Evolutionary conservation across 257 asterid genomes (phyloP).

Genomic region (Salvia hispanica): DNA sequence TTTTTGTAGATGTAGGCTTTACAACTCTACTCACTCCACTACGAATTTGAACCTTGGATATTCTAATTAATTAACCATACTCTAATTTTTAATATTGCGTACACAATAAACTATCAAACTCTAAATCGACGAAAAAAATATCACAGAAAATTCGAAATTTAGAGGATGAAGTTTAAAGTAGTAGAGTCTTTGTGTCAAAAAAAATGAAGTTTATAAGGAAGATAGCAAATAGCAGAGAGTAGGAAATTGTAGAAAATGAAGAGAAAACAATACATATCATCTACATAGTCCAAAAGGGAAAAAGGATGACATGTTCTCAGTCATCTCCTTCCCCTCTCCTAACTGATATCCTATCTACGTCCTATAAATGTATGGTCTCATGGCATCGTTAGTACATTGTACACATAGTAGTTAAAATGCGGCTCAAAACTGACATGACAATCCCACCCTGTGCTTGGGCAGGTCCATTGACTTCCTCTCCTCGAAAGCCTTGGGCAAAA

Average conservation of each 20-base stretch:
- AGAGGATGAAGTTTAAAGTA: no score
- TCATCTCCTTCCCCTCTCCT: conserved; percentile 55
- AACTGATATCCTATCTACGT: conserved; percentile 34
- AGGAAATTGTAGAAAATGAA: conserved; percentile 25
- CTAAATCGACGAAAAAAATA: no score
- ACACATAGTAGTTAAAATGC: conserved; percentile 24
- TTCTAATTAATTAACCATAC: no score
- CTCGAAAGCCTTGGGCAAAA: conserved; percentile 68
- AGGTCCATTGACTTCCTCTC: conserved; percentile 65
- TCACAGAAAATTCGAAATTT: no score
- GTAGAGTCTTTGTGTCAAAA: background rate
- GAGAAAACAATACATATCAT: conserved; percentile 26
- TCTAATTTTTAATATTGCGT: no score
- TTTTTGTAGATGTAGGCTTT: no score
- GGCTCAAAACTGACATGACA: conserved; percentile 78
- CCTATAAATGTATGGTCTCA: conserved; percentile 36
- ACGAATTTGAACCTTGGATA: no score
- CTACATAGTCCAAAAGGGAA: conserved; percentile 40
- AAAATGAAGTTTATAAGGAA: conserved; percentile 6
- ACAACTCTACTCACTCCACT: no score
- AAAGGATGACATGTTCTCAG: conserved; percentile 48
- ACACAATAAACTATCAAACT: no score
- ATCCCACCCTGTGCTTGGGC: conserved; percentile 78
- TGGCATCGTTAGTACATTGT: conserved; percentile 26
- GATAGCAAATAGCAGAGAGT: conserved; percentile 14